Evolutionary conservation across 2,329 filamentous ascomycete species (phyloP).

Genomic region (Clathrospora elynae): DNA sequence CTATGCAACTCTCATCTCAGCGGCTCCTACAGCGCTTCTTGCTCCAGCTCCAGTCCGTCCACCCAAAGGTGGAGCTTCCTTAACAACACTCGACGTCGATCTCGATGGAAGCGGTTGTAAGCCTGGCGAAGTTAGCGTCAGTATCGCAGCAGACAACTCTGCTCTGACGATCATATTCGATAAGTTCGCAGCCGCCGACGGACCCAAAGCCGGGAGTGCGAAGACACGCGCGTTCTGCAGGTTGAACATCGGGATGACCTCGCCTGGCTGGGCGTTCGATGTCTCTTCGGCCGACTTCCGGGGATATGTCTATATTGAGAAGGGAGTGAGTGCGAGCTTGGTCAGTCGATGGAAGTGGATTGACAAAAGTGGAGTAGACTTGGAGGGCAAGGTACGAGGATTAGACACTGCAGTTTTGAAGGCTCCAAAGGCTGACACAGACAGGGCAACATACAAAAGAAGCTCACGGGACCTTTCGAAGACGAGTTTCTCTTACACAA

Average conservation of each 20-base stretch:
- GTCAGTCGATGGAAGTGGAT: conserved; percentile 40
- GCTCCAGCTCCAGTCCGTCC: conserved; percentile 14
- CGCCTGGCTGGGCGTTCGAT: conserved; percentile 35
- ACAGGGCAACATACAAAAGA: conserved; percentile 34
- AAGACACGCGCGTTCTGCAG: conserved; percentile 34
- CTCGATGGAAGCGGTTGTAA: conserved; percentile 33
- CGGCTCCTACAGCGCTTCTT: not conserved
- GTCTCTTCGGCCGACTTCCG: conserved; percentile 31
- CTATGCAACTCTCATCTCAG: not conserved
- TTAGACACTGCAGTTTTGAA: not conserved
- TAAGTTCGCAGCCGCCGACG: conserved; percentile 33
- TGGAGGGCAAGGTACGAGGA: conserved; percentile 32
- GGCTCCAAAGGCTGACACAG: not conserved
- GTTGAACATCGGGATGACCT: conserved; percentile 29
- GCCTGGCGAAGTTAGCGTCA: conserved; percentile 25
- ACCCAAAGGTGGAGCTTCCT: conserved; percentile 19
- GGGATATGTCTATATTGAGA: conserved; percentile 28
- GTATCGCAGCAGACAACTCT: conserved; percentile 29
- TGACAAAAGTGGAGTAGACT: conserved; percentile 25
- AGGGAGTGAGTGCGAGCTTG: conserved; percentile 25
- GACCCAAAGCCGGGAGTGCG: conserved; percentile 22
- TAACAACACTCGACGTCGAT: conserved; percentile 25
- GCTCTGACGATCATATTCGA: conserved; percentile 35
- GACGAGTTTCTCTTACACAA: conserved; percentile 35
- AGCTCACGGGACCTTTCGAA: conserved; percentile 26